A percentile compares a stretch with the other conserved stretches of the same genome.
These are phyloP conservation scores for Bonnemaisonia californica DNA, from an alignment of 31 red algal genomes.

Conservation along the genomic window DNA sequence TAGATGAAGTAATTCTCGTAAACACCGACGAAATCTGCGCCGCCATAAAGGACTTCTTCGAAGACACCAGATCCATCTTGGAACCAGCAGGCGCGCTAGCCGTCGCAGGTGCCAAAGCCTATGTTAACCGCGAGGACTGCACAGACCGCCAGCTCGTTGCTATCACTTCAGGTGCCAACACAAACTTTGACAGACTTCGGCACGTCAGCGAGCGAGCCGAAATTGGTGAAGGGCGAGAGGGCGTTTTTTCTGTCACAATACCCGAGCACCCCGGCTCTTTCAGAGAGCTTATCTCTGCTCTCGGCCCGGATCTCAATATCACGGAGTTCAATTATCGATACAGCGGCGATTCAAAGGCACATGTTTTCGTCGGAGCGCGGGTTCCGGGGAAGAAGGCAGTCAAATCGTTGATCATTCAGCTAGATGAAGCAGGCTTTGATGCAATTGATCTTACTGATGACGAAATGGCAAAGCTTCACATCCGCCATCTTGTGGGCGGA, in stretches of 20 bases:
- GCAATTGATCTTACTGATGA: constrained; percentile 88
- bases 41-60: constrained; percentile 98
- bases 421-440: constrained; percentile 40
- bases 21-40: constrained; percentile 96
- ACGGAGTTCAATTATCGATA: constrained; percentile 99
- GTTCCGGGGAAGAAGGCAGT: constrained; percentile 54
- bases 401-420: constrained; percentile 20
- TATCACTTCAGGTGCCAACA: constrained; percentile 93
- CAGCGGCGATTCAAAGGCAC: constrained; percentile 52
- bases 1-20: constrained; percentile 92
- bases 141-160: constrained; percentile 54
- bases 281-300: constrained; percentile 58
- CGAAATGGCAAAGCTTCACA: constrained; percentile 98
- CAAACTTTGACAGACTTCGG: constrained; percentile 95
- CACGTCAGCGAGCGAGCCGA: constrained; percentile 94
- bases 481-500: constrained; percentile 91
- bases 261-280: constrained; percentile 89
- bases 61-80: constrained; percentile 92
- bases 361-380: constrained; percentile 86
- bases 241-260: constrained; percentile 93
- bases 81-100: constrained; percentile 93
- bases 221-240: constrained; percentile 93
- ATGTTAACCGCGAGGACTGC: constrained; percentile 40
- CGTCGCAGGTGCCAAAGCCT: constrained; percentile 87
- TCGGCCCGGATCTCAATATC: constrained; percentile 71